Percentiles rank a stretch among this genome's conserved stretches.
These are phyloP conservation scores for Lagerstroemia speciosa DNA, from an alignment of 345 rosid species.

Conservation along the genomic window DNA sequence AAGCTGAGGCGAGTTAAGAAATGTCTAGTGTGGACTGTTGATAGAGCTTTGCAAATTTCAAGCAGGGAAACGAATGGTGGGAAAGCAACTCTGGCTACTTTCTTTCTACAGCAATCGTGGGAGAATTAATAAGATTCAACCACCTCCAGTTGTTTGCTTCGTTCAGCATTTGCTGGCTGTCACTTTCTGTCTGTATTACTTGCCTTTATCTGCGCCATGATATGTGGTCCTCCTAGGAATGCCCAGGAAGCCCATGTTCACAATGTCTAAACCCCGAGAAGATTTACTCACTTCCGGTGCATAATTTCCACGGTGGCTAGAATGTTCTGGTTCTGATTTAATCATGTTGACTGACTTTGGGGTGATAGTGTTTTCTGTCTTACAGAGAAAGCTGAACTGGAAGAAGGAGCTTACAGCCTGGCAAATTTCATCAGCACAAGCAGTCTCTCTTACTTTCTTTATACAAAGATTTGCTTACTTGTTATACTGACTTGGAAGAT, in stretches of 20 bases:
- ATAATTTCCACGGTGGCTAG: background rate
- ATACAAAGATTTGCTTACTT: too few species aligned
- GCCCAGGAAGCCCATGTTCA: background rate
- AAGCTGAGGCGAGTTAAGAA: background rate
- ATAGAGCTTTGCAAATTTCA: background rate
- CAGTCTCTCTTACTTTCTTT: background rate
- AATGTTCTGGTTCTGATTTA: too few species aligned
- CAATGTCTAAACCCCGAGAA: too few species aligned
- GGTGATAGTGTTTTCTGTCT: background rate
- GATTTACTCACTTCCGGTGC: too few species aligned
- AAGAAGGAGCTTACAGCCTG: background rate
- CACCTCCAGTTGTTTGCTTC: slow-evolving; percentile 2
- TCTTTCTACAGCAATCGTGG: background rate
- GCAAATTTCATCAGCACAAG: background rate
- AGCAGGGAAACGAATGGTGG: background rate
- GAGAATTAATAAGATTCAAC: slow-evolving; percentile 2
- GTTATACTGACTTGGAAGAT: background rate
- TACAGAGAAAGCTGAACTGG: background rate
- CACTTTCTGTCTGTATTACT: background rate
- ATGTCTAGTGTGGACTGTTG: background rate
- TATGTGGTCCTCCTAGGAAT: too few species aligned
- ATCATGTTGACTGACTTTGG: background rate
- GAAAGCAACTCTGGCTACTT: background rate
- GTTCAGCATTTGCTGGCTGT: background rate
- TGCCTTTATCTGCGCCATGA: background rate